phyloP scores from a whole-genome alignment of 2,329 filamentous ascomycete genomes.

The Albophoma yamanashiensis region DNA sequence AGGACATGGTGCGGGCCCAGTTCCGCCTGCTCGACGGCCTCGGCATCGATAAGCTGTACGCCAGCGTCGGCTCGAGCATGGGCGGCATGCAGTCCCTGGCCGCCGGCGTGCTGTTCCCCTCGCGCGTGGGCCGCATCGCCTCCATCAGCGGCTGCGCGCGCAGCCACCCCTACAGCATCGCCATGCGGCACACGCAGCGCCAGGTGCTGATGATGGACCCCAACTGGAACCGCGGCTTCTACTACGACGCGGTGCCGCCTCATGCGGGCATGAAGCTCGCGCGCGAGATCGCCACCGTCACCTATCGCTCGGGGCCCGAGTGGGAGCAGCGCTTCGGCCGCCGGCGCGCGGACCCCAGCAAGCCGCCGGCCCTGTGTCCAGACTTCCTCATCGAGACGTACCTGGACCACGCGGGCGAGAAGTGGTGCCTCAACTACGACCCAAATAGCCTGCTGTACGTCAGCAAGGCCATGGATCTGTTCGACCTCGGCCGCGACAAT shows the following conservation, averaged over 20 bases:
- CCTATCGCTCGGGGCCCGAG: conserved; percentile 90
- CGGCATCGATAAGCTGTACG: conserved; percentile 69
- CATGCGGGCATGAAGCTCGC: conserved; percentile 97
- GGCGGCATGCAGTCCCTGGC: conserved; percentile 96
- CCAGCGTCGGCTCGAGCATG: conserved; percentile 94
- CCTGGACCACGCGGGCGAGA: conserved; percentile 94
- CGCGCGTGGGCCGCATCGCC: conserved; percentile 70
- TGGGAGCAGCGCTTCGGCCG: conserved; percentile 95
- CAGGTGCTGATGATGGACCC: conserved; percentile 99
- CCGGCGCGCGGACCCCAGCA: conserved; percentile 71
- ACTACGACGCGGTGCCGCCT: conserved; percentile 79
- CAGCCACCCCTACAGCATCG: conserved; percentile 95
- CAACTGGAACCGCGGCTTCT: conserved; percentile 92
- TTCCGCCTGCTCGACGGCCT: conserved; percentile 78
- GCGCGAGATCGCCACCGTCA: conserved; percentile 93
- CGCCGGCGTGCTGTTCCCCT: conserved; percentile 72
- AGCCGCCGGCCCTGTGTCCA: conserved; percentile 86
- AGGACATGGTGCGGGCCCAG: conserved; percentile 96
- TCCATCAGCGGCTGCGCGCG: conserved; percentile 89
- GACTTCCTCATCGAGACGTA: conserved; percentile 98
- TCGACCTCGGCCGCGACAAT: conserved; percentile 71
- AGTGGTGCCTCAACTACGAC: conserved; percentile 95
- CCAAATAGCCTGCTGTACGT: conserved; percentile 93
- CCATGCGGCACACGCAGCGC: conserved; percentile 94
- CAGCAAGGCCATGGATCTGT: conserved; percentile 97